phyloP scores from a whole-genome alignment of 805 yeast species.

The Teunomyces tritomae region DNA sequence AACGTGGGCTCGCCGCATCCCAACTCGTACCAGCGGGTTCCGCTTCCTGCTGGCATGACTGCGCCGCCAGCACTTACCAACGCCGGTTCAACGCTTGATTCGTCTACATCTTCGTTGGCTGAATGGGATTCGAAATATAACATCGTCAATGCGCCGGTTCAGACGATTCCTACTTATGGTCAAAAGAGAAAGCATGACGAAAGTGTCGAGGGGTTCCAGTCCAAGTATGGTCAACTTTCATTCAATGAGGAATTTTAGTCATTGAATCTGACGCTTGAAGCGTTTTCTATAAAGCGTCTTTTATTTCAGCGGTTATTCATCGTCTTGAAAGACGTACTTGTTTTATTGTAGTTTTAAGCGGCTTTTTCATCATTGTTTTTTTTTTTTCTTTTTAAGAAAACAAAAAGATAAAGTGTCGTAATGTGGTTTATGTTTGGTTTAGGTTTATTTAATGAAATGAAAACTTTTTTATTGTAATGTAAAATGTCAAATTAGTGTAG shows the following conservation, averaged over 20 bases:
- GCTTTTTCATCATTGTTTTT: too few species aligned
- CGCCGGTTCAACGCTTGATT: constrained; percentile 42
- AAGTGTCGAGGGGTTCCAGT: constrained; percentile 17
- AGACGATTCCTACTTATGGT: constrained; percentile 6
- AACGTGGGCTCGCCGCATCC: constrained; percentile 9
- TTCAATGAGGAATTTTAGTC: constrained; percentile 49
- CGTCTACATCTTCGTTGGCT: constrained; percentile 36
- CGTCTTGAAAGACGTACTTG: too few species aligned
- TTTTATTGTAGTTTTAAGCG: too few species aligned
- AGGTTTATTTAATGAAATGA: too few species aligned
- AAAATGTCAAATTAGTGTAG: too few species aligned
- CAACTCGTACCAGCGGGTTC: constrained; percentile 17
- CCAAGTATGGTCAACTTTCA: constrained; percentile 43
- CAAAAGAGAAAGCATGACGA: constrained; percentile 24
- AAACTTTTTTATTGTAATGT: too few species aligned
- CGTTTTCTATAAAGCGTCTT: not conserved
- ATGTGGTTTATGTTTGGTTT: too few species aligned
- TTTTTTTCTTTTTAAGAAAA: too few species aligned
- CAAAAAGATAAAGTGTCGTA: too few species aligned
- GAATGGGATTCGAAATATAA: constrained; percentile 35
- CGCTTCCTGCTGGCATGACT: constrained; percentile 39
- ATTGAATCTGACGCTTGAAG: not conserved
- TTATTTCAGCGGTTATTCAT: too few species aligned
- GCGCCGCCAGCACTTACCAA: constrained; percentile 46
- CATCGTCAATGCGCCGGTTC: constrained; percentile 10